These are phyloP conservation scores for Microcyclospora pomicola DNA, from an alignment of 2,329 filamentous ascomycete species.

Conservation along the genomic window DNA sequence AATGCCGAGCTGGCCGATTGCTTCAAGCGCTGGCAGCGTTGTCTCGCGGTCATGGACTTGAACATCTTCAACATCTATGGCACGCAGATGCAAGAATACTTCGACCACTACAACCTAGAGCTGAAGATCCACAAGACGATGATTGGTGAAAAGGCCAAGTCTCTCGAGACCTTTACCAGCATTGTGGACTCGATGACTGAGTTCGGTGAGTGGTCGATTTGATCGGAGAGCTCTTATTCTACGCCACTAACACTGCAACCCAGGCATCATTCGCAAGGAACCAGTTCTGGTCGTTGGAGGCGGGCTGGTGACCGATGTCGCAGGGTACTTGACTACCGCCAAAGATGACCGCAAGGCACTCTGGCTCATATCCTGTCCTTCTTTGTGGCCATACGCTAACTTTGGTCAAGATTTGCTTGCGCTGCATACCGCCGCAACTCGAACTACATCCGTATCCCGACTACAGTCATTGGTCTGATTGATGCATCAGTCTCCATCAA, in stretches of 20 bases:
- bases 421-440: constrained; percentile 59
- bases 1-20: constrained; percentile 50
- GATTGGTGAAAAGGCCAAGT: constrained; percentile 64
- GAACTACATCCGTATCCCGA: constrained; percentile 60
- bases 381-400: constrained; percentile 13
- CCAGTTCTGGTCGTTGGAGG: constrained; percentile 54
- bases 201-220: constrained; percentile 38
- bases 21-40: constrained; percentile 51
- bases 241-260: not conserved
- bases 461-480: constrained; percentile 61
- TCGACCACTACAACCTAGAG: constrained; percentile 47
- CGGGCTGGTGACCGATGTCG: constrained; percentile 59
- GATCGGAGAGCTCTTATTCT: not conserved
- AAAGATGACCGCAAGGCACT: constrained; percentile 36
- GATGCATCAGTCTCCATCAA: constrained; percentile 66
- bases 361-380: constrained; percentile 27
- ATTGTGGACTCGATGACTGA: constrained; percentile 64
- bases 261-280: constrained; percentile 32
- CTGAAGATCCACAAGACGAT: constrained; percentile 57
- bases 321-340: constrained; percentile 41
- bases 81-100: constrained; percentile 51
- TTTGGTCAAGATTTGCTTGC: constrained; percentile 46
- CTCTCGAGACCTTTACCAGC: constrained; percentile 52
- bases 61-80: constrained; percentile 60
- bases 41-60: constrained; percentile 54